Percentiles rank a stretch among this genome's conserved stretches.
Evolutionary conservation across 2,329 filamentous ascomycete species (phyloP).

Genomic region (Aspergillus pseudonomiae): DNA sequence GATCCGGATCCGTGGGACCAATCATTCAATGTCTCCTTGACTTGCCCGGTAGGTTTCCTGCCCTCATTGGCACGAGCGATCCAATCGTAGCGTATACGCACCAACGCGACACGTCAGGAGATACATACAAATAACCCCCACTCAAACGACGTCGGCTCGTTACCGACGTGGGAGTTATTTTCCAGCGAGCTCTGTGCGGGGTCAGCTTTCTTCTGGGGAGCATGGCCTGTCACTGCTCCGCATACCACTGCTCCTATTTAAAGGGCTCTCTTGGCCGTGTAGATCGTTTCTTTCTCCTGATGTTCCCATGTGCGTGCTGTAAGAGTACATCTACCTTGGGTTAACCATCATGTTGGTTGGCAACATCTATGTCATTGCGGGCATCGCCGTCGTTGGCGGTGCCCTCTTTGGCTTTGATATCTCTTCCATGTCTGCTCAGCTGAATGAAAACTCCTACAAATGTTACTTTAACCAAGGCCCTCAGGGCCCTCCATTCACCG

Average conservation of each 20-base stretch:
- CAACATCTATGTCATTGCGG: slow-evolving; percentile 62
- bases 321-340: not conserved
- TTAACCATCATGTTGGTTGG: slow-evolving; percentile 42
- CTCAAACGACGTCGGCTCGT: not conserved
- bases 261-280: not conserved
- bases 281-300: not conserved
- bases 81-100: not conserved
- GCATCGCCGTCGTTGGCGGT: slow-evolving; percentile 51
- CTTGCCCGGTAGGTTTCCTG: not conserved
- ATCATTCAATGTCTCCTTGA: not conserved
- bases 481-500: slow-evolving; percentile 62
- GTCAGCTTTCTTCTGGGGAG: not conserved
- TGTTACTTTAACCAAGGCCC: slow-evolving; percentile 65
- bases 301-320: not conserved
- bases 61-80: not conserved
- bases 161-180: not conserved
- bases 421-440: slow-evolving; percentile 39
- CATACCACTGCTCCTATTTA: not conserved
- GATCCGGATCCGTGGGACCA: not conserved
- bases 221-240: not conserved
- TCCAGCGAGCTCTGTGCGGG: not conserved
- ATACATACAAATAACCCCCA: not conserved
- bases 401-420: slow-evolving; percentile 40
- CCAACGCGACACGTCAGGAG: not conserved
- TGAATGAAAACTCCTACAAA: slow-evolving; percentile 57